Base-by-base conservation (phyloP, 345 rosid species). In the Citrus medica region DNA sequence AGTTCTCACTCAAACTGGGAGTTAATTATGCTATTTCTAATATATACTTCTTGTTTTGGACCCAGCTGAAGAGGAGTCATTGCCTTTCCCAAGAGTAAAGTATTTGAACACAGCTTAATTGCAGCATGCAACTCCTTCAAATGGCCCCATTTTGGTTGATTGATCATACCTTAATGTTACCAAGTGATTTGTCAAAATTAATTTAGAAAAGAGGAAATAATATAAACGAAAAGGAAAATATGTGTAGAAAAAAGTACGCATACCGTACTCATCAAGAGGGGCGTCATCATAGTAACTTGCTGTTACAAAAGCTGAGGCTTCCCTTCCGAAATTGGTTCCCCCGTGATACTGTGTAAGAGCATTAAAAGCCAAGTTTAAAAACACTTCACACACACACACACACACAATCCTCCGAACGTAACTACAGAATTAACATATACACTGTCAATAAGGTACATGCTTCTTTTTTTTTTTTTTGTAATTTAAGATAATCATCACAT, bases 91-190 rank as follows among this genome's bases (percentile, higher is more conserved):
- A 55, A 64, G 25, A 86, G 83, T 58, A 86, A 37, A 64, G 88
- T 73, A 13, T 42, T 56, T 71, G 79, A 81, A 51, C 89, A 82
- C 33, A 59, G 30, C 81, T 85, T 86, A 9, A 88, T 79, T 46
- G 86, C 82, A 8, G 79, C 67, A 71, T 88, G 91, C 79, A 88
- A 59, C 38, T 85, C 91, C 82, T 77, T 83, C 28, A 88, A 74
- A 67, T 88, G 91, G 10, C 88, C 86, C 85, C 86, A 88, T 85
- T 87, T 88, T 1, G 91, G 91, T 72, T 88, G 86, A 22, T 84
- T 80, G n/a, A 79, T 63, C 62, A 81, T 63, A 19, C 90, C 90
- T 87, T 69, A 32, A n/a, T 68, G 25, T 35, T 35, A 73, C 17
- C 67, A 73, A 16, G 6, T 32, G 19, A 71, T 32, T 32, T 28